Conservation (phyloP, 2,329 filamentous ascomycete genomes). For the Arthroderma sp. region DNA sequence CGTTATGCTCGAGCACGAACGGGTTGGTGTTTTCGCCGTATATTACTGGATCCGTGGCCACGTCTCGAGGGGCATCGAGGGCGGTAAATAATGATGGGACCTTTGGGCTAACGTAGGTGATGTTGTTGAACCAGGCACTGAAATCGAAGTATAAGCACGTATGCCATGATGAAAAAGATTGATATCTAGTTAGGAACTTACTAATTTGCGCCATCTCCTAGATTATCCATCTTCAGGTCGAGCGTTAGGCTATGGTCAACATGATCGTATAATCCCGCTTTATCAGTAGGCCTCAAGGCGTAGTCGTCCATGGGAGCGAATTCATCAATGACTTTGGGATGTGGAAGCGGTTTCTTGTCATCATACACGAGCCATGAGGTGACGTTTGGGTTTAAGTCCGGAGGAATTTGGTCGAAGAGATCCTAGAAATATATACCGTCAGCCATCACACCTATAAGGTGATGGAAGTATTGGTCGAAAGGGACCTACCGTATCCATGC, state of each 20-base stretch:
- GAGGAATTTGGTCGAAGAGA: slow-evolving; percentile 8
- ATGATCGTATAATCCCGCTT: slow-evolving; percentile 10
- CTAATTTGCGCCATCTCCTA: slow-evolving; percentile 13
- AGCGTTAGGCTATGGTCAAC: slow-evolving; percentile 11
- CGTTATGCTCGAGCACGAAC: slow-evolving; percentile 7
- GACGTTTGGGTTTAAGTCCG: slow-evolving; percentile 10
- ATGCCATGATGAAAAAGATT: not conserved
- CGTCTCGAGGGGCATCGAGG: slow-evolving; percentile 6
- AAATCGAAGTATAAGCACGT: not conserved
- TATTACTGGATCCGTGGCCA: slow-evolving; percentile 8
- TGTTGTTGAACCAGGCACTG: slow-evolving; percentile 12
- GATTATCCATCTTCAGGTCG: slow-evolving; percentile 46
- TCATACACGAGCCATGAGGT: slow-evolving; percentile 29
- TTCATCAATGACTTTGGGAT: slow-evolving; percentile 4
- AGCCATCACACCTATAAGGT: not conserved
- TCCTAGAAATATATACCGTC: not conserved
- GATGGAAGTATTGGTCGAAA: not conserved
- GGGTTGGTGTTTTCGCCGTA: slow-evolving; percentile 9
- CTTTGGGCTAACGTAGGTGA: slow-evolving; percentile 10
- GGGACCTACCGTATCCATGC: slow-evolving; percentile 9
- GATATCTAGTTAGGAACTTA: slow-evolving; percentile 5
- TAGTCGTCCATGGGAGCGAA: slow-evolving; percentile 9
- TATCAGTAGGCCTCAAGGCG: slow-evolving; percentile 32
- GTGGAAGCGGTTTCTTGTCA: slow-evolving; percentile 8
- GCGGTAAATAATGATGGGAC: slow-evolving; percentile 10